Percentiles rank a stretch among this genome's conserved stretches.
Evolutionary conservation across 352 stramenopile genomes (phyloP).

Genomic region (Phytopythium sindhum): DNA sequence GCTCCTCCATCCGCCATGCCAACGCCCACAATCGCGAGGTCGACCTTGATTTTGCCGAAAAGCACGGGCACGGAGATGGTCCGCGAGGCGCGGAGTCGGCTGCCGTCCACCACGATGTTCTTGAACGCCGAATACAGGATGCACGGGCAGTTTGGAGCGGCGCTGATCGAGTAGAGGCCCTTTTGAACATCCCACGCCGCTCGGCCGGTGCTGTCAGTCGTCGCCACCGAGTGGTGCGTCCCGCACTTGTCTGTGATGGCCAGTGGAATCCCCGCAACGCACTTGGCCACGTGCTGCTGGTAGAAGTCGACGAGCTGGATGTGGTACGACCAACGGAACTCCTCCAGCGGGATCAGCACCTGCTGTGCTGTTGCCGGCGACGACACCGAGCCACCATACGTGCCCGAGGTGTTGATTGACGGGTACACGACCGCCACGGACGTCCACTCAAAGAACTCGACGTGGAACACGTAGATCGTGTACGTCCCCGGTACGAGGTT

Average conservation of each 20-base stretch:
- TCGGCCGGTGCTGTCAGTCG: conserved; percentile 35
- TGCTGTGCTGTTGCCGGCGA: conserved; percentile 35
- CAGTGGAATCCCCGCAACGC: conserved; percentile 42
- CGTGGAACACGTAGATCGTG: conserved; percentile 65
- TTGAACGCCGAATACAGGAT: conserved; percentile 70
- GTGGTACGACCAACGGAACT: conserved; percentile 55
- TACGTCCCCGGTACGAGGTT: conserved; percentile 53
- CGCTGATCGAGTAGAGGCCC: conserved; percentile 55
- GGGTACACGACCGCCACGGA: conserved; percentile 56
- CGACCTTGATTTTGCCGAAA: conserved; percentile 46
- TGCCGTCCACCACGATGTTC: conserved; percentile 62
- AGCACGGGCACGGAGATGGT: conserved; percentile 59
- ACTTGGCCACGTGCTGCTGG: conserved; percentile 34
- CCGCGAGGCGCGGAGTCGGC: conserved; percentile 38
- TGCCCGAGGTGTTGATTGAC: conserved; percentile 33
- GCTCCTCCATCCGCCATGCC: conserved; percentile 6
- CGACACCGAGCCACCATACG: conserved; percentile 25
- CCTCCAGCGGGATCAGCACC: conserved; percentile 52
- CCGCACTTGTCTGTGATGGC: conserved; percentile 58
- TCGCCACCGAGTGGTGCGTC: conserved; percentile 36
- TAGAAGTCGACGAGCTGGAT: conserved; percentile 75
- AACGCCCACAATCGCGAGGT: conserved; percentile 13
- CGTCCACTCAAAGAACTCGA: conserved; percentile 74
- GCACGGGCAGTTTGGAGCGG: conserved; percentile 45
- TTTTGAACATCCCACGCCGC: conserved; percentile 55